phyloP scores from a whole-genome alignment of 805 yeast species.

The Yamadazyma philogaea region DNA sequence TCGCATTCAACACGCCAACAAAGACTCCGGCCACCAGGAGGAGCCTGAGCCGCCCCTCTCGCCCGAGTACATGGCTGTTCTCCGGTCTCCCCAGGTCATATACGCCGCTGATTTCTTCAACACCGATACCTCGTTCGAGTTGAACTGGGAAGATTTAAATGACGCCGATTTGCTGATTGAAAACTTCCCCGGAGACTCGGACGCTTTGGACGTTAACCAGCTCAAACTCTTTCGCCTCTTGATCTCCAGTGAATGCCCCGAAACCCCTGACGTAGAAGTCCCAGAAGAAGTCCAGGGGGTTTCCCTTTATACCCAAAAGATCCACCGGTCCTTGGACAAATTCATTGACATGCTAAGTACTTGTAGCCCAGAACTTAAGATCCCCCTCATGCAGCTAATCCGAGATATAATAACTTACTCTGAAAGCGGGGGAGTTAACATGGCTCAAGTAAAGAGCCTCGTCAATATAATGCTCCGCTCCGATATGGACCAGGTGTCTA shows the following conservation, averaged over 20 bases:
- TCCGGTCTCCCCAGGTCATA: background rate
- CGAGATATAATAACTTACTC: slow-evolving; percentile 15
- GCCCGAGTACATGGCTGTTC: background rate
- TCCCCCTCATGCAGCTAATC: slow-evolving; percentile 5
- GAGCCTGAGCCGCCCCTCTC: too few relatives aligned
- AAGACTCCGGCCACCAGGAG: too few relatives aligned
- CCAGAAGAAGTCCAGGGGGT: slow-evolving; percentile 6
- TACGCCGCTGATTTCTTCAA: background rate
- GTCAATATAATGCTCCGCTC: background rate
- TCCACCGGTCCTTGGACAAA: slow-evolving; percentile 2
- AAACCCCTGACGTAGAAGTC: background rate
- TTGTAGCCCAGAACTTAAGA: background rate
- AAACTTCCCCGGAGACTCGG: background rate
- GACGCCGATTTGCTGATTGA: background rate
- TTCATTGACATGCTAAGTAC: slow-evolving; percentile 2
- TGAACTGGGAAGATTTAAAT: background rate
- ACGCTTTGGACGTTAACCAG: slow-evolving; percentile 2
- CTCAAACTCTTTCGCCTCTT: slow-evolving; percentile 15
- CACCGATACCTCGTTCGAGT: background rate
- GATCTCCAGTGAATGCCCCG: slow-evolving; percentile 15
- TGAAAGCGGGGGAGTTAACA: slow-evolving; percentile 6
- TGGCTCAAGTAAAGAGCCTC: background rate
- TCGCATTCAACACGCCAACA: too few relatives aligned
- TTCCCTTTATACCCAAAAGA: slow-evolving; percentile 7
- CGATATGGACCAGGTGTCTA: background rate